Evolutionary conservation across 257 asterid genomes (phyloP), one percentile per base, ranked within the genome.

Genomic region (Linaria vulgaris): DNA sequence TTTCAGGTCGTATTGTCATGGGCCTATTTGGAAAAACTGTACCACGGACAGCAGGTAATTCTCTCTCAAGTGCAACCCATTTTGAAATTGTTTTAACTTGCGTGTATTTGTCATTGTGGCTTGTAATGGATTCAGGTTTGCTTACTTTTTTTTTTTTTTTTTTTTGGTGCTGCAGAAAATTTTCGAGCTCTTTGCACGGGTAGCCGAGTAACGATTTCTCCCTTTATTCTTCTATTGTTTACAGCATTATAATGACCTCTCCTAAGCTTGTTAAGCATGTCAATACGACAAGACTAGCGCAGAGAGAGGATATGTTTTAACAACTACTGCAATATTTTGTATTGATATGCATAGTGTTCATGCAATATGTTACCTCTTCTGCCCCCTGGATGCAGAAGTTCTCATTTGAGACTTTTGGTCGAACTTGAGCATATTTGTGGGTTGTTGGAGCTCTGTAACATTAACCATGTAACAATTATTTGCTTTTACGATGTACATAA

Each of bases 141-240:
- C 77, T 72, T 27, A 71, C 46, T 14, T 12, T 49, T 68, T 52
- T 49, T 38, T 5, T 57, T 68, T 69, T 21, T 30, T 12, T 24
- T 60, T 12, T 57, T 47, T 34, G 34, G 54, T 34, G 17, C 31
- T 87, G 95, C 96, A 91, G 96, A 88, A 79, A 91, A 91, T 63
- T 91, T 91, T 38, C 85, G 98, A 77, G 96, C 95, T 70, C 98
- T 91, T 68, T 91, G 98, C 94, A 91, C 95, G 64, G 96, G 96
- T 91, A 88, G 79, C 80, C 83, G 80, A 79, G 80, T 78, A 80
- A 76, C 88, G 69, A 71, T 68, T 76, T 66, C 74, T 71, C 76
- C 82, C 74, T 68, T 47, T 65, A 60, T 24, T 51, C 69, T 69
- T 76, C 61, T 61, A 16, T 15, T 63, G 56, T 39, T 66, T 41